A percentile compares a stretch with the other conserved stretches of the same genome.
These are phyloP conservation scores for Eucalyptus tenuipes DNA, from an alignment of 345 rosid species.

Conservation along the genomic window DNA sequence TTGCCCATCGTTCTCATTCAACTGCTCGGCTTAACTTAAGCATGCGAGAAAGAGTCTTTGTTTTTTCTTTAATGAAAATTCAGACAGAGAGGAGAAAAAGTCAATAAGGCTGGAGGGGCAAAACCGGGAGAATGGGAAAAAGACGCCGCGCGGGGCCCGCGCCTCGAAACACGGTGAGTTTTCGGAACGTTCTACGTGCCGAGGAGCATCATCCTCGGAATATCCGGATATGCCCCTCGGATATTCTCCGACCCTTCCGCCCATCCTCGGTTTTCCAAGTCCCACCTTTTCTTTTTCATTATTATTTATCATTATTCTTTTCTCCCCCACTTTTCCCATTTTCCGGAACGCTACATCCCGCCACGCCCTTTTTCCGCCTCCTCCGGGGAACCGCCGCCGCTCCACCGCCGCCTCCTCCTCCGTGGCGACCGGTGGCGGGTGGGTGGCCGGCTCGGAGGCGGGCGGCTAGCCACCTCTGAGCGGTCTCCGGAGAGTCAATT, in stretches of 20 bases:
- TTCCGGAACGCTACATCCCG: not conserved
- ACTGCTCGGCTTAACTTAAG: not conserved
- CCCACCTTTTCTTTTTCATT: not conserved
- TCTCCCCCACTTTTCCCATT: not conserved
- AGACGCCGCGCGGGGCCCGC: not conserved
- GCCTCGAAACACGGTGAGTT: not conserved
- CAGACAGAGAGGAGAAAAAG: not conserved
- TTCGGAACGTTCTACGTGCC: not conserved
- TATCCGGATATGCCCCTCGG: not conserved
- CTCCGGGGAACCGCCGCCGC: not conserved
- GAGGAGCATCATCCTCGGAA: not conserved
- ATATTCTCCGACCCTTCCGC: not conserved
- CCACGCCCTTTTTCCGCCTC: not conserved
- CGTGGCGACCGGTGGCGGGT: not conserved
- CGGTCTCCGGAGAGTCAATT: not conserved
- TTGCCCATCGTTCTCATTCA: too few species aligned
- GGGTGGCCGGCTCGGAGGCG: not conserved
- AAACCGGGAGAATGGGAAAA: not conserved
- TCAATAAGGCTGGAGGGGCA: not conserved
- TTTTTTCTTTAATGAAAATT: not conserved
- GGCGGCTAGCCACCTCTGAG: not conserved
- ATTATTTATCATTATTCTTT: not conserved
- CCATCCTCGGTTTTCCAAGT: not conserved
- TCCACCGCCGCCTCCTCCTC: not conserved
- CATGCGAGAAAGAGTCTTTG: rapidly evolving